A percentile compares a stretch with the other conserved stretches of the same genome.
Evolutionary conservation across 2,329 filamentous ascomycete genomes (phyloP).

Genomic region (Neophaeococcomyces mojaviensis): DNA sequence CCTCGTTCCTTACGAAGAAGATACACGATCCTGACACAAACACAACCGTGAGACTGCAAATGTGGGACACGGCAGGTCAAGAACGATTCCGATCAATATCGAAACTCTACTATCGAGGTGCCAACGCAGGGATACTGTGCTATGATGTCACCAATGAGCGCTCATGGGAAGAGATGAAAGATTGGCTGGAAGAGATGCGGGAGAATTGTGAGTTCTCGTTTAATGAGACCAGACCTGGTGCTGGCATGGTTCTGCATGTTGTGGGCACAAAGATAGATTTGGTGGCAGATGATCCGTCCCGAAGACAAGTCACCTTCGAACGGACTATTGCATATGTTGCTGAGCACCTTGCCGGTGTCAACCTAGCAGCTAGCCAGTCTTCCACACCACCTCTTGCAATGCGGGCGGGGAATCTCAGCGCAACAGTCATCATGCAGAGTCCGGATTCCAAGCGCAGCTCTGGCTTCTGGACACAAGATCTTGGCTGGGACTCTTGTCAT

Average conservation of each 20-base stretch:
- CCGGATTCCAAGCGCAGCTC: conserved; percentile 40
- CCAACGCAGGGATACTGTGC: conserved; percentile 87
- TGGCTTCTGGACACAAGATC: conserved; percentile 73
- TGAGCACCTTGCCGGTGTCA: conserved; percentile 56
- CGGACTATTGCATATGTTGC: conserved; percentile 92
- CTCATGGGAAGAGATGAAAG: conserved; percentile 86
- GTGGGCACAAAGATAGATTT: conserved; percentile 92
- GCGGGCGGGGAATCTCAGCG: conserved; percentile 24
- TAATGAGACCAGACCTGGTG: conserved; percentile 19
- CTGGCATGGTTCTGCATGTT: conserved; percentile 82
- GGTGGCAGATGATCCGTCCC: conserved; percentile 71
- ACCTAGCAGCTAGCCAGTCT: conserved; percentile 55
- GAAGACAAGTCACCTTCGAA: conserved; percentile 84
- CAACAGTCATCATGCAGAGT: conserved; percentile 23
- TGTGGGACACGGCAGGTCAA: conserved; percentile 95
- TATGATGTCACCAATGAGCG: conserved; percentile 84
- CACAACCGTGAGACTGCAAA: conserved; percentile 81
- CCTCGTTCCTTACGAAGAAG: conserved; percentile 71
- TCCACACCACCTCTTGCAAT: conserved; percentile 59
- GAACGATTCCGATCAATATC: conserved; percentile 93
- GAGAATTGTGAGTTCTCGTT: conserved; percentile 56
- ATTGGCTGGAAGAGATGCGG: conserved; percentile 80
- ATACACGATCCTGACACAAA: conserved; percentile 77
- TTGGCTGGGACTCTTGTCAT: conserved; percentile 94
- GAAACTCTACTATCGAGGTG: conserved; percentile 90